Base-by-base conservation (phyloP, 192 early-diverging fungal genomes). In the Coemansia nantahalensis region DNA sequence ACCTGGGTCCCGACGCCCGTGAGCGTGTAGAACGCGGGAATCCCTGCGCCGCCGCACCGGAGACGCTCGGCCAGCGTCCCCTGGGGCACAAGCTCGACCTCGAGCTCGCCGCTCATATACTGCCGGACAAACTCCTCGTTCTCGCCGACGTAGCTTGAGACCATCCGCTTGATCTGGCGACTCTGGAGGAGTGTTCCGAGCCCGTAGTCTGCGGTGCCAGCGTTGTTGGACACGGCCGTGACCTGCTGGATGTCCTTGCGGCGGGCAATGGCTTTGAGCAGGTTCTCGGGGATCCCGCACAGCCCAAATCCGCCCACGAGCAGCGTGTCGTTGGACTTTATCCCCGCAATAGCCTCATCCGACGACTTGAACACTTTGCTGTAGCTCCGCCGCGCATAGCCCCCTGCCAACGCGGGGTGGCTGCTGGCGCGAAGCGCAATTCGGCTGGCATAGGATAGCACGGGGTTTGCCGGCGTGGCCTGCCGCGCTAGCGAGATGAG, bases 41-140 rank as follows among this genome's bases (percentile, higher is more conserved):
- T 85, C 10, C 52, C 52, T 18, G 85, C 85, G 44, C 88, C 88
- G 9, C 88, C 88, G 38, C 81, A 82, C 39, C 88, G 79, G n/a
- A 90, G 68, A 38, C 84, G 75, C 74, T 90, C 88, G 2, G 88
- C 85, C 19, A 90, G 58, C 0, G 88, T 87, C 12, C 88, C 85
- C 67, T 90, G 88, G 4, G 88, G 88, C 18, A 82, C 78, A 22
- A 90, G 72, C 68, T 87, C 84, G 21, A 88, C 88, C 47, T 90
- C 88, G 16, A 88, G 78, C 51, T 90, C 88, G n/a, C 88, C 88
- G 45, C 75, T 70, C 17, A 90, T 77, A 41, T 90, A 90, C 59
- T 90, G 88, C 24, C 85, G 71, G 40, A 84, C 84, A 71, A 90
- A 90, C 59, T 90, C 88, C 45, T 83, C 79, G 78, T 90, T 90